These are phyloP conservation scores for Schizophyllum amplum DNA, from an alignment of 1,284 basidiomycete species.

Conservation along the genomic window DNA sequence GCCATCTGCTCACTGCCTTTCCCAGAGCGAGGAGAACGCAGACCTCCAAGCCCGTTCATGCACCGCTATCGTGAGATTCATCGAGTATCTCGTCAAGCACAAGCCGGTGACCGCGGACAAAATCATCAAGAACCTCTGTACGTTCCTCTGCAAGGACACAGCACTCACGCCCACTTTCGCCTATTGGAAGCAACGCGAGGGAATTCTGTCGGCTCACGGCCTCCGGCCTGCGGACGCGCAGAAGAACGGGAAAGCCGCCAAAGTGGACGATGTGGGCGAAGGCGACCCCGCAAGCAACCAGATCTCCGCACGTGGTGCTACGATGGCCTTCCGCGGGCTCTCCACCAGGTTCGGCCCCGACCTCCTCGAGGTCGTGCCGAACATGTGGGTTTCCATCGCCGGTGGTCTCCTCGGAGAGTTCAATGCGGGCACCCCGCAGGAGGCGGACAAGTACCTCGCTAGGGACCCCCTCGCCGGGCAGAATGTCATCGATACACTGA, in stretches of 20 bases:
- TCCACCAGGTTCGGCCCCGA: conserved; percentile 71
- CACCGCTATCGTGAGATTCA: conserved; percentile 78
- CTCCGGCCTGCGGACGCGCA: conserved; percentile 34
- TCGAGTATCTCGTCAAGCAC: conserved; percentile 76
- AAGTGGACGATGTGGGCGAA: conserved; percentile 33
- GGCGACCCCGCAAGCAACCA: conserved; percentile 44
- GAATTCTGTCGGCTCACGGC: conserved; percentile 54
- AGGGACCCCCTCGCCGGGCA: conserved; percentile 70
- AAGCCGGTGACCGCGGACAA: conserved; percentile 71
- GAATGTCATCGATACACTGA: conserved; percentile 89
- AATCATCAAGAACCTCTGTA: conserved; percentile 96
- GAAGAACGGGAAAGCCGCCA: conserved; percentile 39
- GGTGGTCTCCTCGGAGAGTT: conserved; percentile 71
- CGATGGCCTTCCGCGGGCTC: conserved; percentile 75
- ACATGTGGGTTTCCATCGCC: conserved; percentile 92
- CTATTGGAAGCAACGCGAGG: conserved; percentile 52
- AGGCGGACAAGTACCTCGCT: conserved; percentile 50
- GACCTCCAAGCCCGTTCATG: conserved; percentile 92
- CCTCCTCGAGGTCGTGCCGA: conserved; percentile 76
- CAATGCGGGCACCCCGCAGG: conserved; percentile 47
- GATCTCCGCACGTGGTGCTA: conserved; percentile 76
- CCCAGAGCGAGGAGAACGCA: conserved; percentile 81
- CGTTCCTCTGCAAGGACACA: conserved; percentile 91
- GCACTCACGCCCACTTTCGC: conserved; percentile 87
- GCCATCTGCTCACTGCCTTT: conserved; percentile 9